Conservation (phyloP, 768 basidiomycete genomes). For the Lactifluus piperatus region DNA sequence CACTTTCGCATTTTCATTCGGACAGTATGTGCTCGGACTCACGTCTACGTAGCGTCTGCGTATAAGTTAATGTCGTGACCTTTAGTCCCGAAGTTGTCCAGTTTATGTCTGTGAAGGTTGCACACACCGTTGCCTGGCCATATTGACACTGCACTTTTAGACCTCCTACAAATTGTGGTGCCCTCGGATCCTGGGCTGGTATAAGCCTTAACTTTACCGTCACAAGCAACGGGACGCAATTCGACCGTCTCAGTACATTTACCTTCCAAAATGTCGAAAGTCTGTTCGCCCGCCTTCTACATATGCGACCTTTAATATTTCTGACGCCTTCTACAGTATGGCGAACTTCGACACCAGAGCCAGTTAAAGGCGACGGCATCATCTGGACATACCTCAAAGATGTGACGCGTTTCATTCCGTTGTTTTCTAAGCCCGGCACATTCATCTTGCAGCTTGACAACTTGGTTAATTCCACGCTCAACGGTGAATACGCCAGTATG, state of each 20-base stretch:
- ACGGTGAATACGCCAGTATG: neutral
- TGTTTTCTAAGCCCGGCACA: conserved; percentile 27
- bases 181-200: conserved; percentile 63
- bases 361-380: neutral
- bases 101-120: conserved; percentile 35
- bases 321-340: neutral
- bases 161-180: conserved; percentile 55
- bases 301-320: neutral
- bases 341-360: neutral
- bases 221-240: conserved; percentile 71
- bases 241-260: conserved; percentile 42
- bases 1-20: neutral
- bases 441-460: conserved; percentile 74
- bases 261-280: neutral
- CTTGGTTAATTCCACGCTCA: conserved; percentile 36
- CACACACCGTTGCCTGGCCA: neutral
- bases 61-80: neutral
- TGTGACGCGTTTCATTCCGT: neutral
- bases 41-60: neutral
- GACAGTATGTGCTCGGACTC: neutral
- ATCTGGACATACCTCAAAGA: neutral
- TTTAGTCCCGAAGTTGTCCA: conserved; percentile 54
- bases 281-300: neutral
- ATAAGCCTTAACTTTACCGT: conserved; percentile 71
- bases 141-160: conserved; percentile 27